Evolutionary conservation across 2,329 filamentous ascomycete genomes (phyloP), one percentile per base, ranked within the genome.

Genomic region (Fusarium zealandicum): DNA sequence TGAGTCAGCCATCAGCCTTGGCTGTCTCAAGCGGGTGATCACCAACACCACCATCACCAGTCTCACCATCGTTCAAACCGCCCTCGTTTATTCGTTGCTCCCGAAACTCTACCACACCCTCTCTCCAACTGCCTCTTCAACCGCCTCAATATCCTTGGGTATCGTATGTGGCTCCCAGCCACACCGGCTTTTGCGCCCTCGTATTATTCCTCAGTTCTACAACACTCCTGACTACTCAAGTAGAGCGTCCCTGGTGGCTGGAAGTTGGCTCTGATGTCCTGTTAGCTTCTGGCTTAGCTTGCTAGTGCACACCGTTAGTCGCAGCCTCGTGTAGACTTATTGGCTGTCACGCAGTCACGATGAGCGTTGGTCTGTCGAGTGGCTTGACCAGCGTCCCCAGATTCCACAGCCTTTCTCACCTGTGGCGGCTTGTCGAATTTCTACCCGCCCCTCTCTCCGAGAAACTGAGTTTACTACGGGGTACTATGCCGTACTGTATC

Each of bases 21-120:
- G 54, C 37, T 67, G 63, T 67, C 65, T 67, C 61, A 67, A 59
- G 56, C 61, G 63, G 63, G 54, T 67, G 64, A 66, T 65, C 65
- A 66, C 48, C 64, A 58, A 56, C 41, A 62, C 57, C 50, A 53
- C 63, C 48, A 57, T 52, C 50, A 49, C 41, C 47, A 60, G 27
- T 49, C 53, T 60, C 62, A 59, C 54, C 46, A 51, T 60, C 37
- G 57, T 61, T 57, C 42, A 54, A 47, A 37, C 37, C 46, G 22
- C 46, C 44, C 53, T 65, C 54, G 45, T 51, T 56, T 41, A 65
- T 60, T 65, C 57, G 51, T 52, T 33, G 33, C 13, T 60, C 54
- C 39, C 45, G 36, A 46, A 50, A 55, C 51, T 45, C 48, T 46
- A 54, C 40, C 50, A 60, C 59, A 60, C 57, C 51, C 48, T 61